phyloP scores from a whole-genome alignment of 441 rosid species.

The Croton laevigatus region DNA sequence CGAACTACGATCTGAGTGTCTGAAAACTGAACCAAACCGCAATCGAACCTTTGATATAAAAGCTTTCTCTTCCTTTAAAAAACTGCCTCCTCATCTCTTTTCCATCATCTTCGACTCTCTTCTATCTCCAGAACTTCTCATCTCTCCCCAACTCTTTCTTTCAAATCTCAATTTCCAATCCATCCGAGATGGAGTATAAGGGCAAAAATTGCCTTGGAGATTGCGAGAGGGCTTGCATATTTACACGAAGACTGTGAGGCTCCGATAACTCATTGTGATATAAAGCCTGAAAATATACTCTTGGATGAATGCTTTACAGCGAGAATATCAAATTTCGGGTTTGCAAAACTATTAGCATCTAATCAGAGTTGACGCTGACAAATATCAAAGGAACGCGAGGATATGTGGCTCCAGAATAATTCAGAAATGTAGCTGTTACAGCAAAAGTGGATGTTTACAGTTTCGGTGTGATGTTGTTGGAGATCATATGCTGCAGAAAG shows the following conservation, averaged over 20 bases:
- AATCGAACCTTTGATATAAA: too few relatives aligned
- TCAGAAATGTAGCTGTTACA: constrained; percentile 25
- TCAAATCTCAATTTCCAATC: too few relatives aligned
- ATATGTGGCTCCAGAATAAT: constrained; percentile 27
- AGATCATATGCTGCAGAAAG: constrained; percentile 28
- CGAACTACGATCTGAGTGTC: too few relatives aligned
- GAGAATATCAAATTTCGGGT: constrained; percentile 25
- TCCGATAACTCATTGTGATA: constrained; percentile 24
- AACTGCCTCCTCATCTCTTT: too few relatives aligned
- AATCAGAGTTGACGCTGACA: constrained; percentile 17
- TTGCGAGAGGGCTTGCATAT: constrained; percentile 20
- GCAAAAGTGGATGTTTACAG: constrained; percentile 27
- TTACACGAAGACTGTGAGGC: constrained; percentile 23
- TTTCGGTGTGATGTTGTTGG: constrained; percentile 24
- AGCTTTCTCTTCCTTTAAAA: too few relatives aligned
- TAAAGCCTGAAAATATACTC: constrained; percentile 28
- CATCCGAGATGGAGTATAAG: constrained; percentile 19
- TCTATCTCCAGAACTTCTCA: too few relatives aligned
- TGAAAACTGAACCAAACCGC: too few relatives aligned
- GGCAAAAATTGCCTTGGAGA: constrained; percentile 17
- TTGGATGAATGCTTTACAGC: constrained; percentile 14
- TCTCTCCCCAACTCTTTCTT: too few relatives aligned
- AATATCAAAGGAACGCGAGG: constrained; percentile 27
- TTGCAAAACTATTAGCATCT: constrained; percentile 16
- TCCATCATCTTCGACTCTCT: too few relatives aligned